phyloP scores from a whole-genome alignment of 1,284 basidiomycete species.

The Ceratobasidium sp. region DNA sequence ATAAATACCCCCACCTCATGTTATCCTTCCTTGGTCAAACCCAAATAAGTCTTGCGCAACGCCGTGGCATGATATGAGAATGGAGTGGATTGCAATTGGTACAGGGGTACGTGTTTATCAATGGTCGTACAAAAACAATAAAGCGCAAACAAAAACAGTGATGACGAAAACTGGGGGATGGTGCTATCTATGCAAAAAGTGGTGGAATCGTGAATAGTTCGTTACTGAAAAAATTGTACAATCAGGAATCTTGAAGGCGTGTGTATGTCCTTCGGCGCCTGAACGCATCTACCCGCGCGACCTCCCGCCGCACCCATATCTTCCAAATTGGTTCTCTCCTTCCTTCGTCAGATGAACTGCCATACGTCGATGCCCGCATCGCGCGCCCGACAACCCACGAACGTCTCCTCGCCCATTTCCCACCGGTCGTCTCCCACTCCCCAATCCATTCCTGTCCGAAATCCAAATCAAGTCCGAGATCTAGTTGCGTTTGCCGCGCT shows the following conservation, averaged over 20 bases:
- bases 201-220: too few relatives aligned
- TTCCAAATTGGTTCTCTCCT: too few relatives aligned
- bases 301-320: neutral
- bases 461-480: neutral
- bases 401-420: too few relatives aligned
- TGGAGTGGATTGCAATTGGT: conserved; percentile 10
- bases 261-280: conserved; percentile 10
- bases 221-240: too few relatives aligned
- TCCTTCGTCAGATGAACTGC: neutral
- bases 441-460: neutral
- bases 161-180: neutral
- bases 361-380: neutral
- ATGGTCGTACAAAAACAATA: neutral
- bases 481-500: conserved; percentile 35
- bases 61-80: neutral
- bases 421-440: neutral
- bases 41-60: too few relatives aligned
- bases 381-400: neutral
- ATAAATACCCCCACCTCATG: conserved; percentile 23
- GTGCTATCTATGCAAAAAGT: too few relatives aligned
- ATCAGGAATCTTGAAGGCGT: neutral
- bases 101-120: conserved; percentile 4
- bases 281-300: too few relatives aligned
- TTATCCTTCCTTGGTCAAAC: neutral
- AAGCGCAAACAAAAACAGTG: conserved; percentile 6